Conservation (phyloP, 495 filamentous ascomycete species). For the Aspergillus campestris region DNA sequence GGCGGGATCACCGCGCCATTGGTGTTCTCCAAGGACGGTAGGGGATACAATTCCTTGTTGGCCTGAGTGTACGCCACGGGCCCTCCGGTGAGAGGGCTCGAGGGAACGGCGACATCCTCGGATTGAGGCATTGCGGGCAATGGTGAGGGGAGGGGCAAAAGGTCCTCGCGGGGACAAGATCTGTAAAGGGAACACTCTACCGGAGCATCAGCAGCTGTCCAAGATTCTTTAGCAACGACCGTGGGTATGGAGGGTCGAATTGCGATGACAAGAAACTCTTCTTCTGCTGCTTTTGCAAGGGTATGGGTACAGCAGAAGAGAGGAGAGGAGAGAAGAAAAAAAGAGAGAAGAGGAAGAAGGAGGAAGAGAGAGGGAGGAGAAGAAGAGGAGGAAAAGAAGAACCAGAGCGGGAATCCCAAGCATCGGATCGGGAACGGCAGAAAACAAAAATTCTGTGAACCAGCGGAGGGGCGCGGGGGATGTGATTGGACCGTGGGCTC, state of each 20-base stretch:
- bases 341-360: conserved; percentile 7
- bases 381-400: too few relatives aligned
- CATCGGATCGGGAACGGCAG: conserved; percentile 9
- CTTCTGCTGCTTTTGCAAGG: conserved; percentile 22
- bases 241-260: conserved; percentile 4
- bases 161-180: conserved; percentile 40
- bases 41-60: conserved; percentile 24
- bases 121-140: conserved; percentile 23
- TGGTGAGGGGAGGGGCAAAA: conserved; percentile 28
- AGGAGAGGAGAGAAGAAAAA: conserved; percentile 13
- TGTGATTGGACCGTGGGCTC: conserved; percentile 19
- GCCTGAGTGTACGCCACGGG: conserved; percentile 24
- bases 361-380: background rate
- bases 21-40: conserved; percentile 25
- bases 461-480: conserved; percentile 12
- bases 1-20: conserved; percentile 43
- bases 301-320: conserved; percentile 18
- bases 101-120: conserved; percentile 26
- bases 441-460: conserved; percentile 20
- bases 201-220: conserved; percentile 37
- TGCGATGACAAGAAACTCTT: conserved; percentile 16
- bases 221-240: conserved; percentile 13
- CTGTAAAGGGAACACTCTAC: conserved; percentile 30
- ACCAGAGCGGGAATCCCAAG: too few relatives aligned
- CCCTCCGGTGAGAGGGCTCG: conserved; percentile 30